Percentiles rank a stretch among this genome's conserved stretches.
Conservation (phyloP, 2,329 filamentous ascomycete genomes). For the Aaosphaeria arxii region DNA sequence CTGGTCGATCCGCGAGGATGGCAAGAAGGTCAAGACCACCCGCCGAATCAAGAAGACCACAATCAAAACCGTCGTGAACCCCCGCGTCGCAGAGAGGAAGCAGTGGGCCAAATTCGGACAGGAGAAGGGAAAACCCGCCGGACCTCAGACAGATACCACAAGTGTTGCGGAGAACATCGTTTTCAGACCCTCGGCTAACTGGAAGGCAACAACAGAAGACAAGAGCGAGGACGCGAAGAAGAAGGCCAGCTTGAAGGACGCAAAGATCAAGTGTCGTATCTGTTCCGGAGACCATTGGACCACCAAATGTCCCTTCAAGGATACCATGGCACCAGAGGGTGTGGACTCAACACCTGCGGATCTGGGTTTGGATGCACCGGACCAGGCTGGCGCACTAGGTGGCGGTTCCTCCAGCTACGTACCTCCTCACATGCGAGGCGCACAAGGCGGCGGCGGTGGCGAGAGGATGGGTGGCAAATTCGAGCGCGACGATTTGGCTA, state of each 20-base stretch:
- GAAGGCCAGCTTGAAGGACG: conserved; percentile 79
- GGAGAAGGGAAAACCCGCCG: conserved; percentile 78
- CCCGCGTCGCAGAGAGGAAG: conserved; percentile 91
- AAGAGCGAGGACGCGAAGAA: conserved; percentile 71
- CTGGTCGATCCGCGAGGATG: conserved; percentile 85
- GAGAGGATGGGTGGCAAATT: conserved; percentile 93
- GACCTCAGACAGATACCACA: conserved; percentile 85
- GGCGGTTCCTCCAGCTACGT: conserved; percentile 81
- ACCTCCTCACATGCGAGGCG: conserved; percentile 82
- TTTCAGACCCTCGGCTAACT: conserved; percentile 90
- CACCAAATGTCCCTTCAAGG: conserved; percentile 98
- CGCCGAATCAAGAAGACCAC: conserved; percentile 91
- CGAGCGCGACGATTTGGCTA: conserved; percentile 95
- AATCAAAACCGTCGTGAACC: conserved; percentile 92
- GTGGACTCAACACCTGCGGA: conserved; percentile 45
- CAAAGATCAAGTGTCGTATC: conserved; percentile 99
- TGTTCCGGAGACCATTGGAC: conserved; percentile 99
- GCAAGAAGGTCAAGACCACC: conserved; percentile 95
- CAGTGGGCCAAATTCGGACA: conserved; percentile 89
- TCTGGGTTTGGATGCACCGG: conserved; percentile 44
- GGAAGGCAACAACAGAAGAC: conserved; percentile 82
- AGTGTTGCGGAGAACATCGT: conserved; percentile 97
- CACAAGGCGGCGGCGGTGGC: conserved; percentile 73
- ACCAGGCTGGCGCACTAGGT: conserved; percentile 55
- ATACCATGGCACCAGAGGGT: conserved; percentile 88